These are phyloP conservation scores for Gyrodon lividus DNA, from an alignment of 768 basidiomycete species.

Conservation along the genomic window DNA sequence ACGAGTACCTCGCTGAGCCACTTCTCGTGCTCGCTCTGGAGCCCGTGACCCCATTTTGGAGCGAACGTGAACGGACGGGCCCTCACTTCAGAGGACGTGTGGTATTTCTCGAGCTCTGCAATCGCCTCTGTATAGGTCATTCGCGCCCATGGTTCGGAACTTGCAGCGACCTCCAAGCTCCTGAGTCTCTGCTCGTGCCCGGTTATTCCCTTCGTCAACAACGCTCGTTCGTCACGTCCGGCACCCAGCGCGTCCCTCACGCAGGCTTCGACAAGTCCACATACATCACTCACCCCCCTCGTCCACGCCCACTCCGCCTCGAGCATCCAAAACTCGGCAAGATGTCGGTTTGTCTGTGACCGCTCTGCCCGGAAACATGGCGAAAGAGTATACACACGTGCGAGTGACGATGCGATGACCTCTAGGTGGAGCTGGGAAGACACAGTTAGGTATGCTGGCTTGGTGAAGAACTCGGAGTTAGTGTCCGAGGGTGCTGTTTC, in stretches of 20 bases:
- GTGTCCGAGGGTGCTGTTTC: conserved; percentile 1
- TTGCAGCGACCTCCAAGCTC: conserved; percentile 38
- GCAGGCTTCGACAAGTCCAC: conserved; percentile 54
- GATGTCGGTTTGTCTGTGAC: conserved; percentile 84
- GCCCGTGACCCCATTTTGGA: conserved; percentile 64
- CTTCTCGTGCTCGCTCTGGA: conserved; percentile 91
- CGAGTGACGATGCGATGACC: conserved; percentile 71
- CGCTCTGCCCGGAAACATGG: conserved; percentile 95
- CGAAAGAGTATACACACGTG: conserved; percentile 87
- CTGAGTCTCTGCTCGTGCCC: conserved; percentile 35
- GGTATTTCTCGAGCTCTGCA: conserved; percentile 45
- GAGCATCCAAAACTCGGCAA: conserved; percentile 99
- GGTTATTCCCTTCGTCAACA: conserved; percentile 32
- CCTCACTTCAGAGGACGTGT: conserved; percentile 23
- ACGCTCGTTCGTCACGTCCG: conserved; percentile 31
- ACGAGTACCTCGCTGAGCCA: conserved; percentile 76
- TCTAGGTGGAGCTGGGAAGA: conserved; percentile 97
- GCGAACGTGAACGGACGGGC: conserved; percentile 47
- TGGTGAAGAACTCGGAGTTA: conserved; percentile 64
- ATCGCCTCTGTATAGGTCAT: conserved; percentile 83
- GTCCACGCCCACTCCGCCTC: conserved; percentile 89
- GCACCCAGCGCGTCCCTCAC: conserved; percentile 43
- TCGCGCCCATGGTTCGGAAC: conserved; percentile 54
- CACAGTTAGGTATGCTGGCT: conserved; percentile 84
- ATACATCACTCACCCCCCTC: conserved; percentile 45